These are phyloP conservation scores for Lumnitzera littorea DNA, from an alignment of 345 rosid genomes.

Conservation along the genomic window DNA sequence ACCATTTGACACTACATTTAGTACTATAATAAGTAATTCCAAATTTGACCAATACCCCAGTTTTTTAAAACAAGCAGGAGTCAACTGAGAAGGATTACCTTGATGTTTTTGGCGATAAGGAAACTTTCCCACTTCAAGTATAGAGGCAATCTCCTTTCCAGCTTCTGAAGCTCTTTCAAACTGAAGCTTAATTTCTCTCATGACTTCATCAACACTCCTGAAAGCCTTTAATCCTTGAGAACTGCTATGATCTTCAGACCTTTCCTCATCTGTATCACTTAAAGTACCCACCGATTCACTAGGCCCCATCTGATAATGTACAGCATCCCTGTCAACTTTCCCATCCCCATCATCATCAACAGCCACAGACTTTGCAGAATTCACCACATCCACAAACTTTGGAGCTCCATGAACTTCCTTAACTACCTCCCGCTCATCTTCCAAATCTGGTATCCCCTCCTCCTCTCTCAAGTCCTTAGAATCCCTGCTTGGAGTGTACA, in stretches of 20 bases:
- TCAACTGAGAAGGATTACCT: conserved; percentile 10
- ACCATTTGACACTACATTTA: too few species aligned
- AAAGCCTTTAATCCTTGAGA: conserved; percentile 27
- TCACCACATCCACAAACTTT: conserved; percentile 26
- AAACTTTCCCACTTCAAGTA: conserved; percentile 87
- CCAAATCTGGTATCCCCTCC: conserved; percentile 97
- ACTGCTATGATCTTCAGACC: conserved; percentile 31
- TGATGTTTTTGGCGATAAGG: conserved; percentile 77
- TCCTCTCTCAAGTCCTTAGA: conserved; percentile 75
- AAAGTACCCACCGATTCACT: conserved; percentile 36
- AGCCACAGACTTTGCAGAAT: conserved; percentile 26
- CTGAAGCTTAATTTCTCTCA: conserved; percentile 55
- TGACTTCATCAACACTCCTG: conserved; percentile 46
- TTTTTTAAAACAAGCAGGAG: too few species aligned
- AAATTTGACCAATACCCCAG: too few species aligned
- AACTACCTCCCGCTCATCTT: conserved; percentile 73
- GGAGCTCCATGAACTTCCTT: conserved; percentile 52
- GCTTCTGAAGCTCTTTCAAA: conserved; percentile 77
- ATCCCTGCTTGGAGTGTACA: conserved; percentile 55
- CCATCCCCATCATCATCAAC: conserved; percentile 19
- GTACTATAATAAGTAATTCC: too few species aligned
- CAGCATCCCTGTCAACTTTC: conserved; percentile 24
- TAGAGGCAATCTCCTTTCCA: conserved; percentile 67
- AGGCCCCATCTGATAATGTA: conserved; percentile 39
- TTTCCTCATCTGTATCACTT: conserved; percentile 41